Evolutionary conservation across 305 asterid genomes (phyloP).

Genomic region (Ruellia speciosa): DNA sequence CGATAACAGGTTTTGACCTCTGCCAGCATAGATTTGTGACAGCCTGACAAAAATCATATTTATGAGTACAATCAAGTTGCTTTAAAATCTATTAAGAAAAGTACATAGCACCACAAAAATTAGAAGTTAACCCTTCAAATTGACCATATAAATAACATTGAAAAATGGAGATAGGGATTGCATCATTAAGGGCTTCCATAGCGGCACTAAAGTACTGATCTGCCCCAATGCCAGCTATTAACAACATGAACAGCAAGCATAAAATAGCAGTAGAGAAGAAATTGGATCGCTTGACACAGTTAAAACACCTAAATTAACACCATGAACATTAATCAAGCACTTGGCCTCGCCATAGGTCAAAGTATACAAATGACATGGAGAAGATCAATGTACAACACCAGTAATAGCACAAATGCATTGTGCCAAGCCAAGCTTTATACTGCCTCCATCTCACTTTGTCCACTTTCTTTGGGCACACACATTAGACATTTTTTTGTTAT

Average conservation of each 20-base stretch:
- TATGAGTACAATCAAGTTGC: conserved; percentile 14
- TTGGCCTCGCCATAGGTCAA: not conserved
- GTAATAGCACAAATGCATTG: conserved; percentile 1
- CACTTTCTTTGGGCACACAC: too few species aligned
- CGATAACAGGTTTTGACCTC: conserved; percentile 63
- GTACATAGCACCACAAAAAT: too few species aligned
- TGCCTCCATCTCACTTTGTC: too few species aligned
- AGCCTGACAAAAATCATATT: conserved; percentile 49
- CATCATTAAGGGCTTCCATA: not conserved
- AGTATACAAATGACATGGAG: not conserved
- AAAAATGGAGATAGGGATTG: not conserved
- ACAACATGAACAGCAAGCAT: not conserved
- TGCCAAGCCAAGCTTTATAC: conserved; percentile 1
- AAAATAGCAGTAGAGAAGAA: too few species aligned
- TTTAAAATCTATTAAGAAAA: too few species aligned
- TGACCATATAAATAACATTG: not conserved
- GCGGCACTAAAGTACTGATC: conserved; percentile 16
- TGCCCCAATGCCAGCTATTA: conserved; percentile 2
- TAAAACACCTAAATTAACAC: not conserved
- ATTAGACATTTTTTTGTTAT: too few species aligned
- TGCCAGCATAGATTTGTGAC: conserved; percentile 95
- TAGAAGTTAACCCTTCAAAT: too few species aligned
- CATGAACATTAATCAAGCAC: not conserved
- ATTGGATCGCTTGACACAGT: too few species aligned
- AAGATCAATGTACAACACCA: conserved; percentile 7